Conservation (phyloP, 2,329 filamentous ascomycete species). For the Chalaropsis thielavioides region DNA sequence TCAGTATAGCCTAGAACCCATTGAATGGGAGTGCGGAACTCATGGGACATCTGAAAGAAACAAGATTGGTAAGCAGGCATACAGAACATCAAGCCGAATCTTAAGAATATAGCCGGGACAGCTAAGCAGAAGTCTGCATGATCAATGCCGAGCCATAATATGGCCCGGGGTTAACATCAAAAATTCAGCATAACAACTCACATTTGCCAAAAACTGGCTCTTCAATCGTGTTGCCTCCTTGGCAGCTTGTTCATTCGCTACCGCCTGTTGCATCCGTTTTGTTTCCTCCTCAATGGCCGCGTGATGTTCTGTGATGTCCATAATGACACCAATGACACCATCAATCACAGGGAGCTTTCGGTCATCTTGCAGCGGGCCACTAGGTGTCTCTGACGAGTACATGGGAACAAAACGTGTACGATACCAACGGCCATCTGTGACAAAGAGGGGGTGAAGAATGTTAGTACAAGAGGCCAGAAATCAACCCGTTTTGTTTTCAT, state of each 20-base stretch:
- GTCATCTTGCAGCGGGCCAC: constrained; percentile 5
- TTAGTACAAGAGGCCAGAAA: constrained; percentile 3
- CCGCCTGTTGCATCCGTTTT: constrained; percentile 52
- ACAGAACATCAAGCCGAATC: no score
- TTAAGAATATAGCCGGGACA: no score
- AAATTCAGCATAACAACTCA: constrained; percentile 20
- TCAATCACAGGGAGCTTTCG: constrained; percentile 37
- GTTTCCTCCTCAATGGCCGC: constrained; percentile 48
- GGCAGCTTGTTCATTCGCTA: constrained; percentile 63
- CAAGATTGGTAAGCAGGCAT: neutral
- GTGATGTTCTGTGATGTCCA: constrained; percentile 63
- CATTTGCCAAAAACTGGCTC: constrained; percentile 61
- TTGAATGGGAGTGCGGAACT: constrained; percentile 64
- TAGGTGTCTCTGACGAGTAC: constrained; percentile 25
- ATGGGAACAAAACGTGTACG: constrained; percentile 58
- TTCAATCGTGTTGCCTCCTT: constrained; percentile 71
- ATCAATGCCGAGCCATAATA: neutral
- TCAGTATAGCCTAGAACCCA: constrained; percentile 72
- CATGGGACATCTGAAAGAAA: constrained; percentile 52
- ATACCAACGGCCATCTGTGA: constrained; percentile 47
- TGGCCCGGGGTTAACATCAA: neutral
- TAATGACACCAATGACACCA: constrained; percentile 63
- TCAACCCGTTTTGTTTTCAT: neutral
- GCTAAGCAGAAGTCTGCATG: no score
- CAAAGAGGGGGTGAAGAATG: constrained; percentile 6